Base-by-base conservation (phyloP, 2,329 filamentous ascomycete genomes). In the Onygenales sp. region DNA sequence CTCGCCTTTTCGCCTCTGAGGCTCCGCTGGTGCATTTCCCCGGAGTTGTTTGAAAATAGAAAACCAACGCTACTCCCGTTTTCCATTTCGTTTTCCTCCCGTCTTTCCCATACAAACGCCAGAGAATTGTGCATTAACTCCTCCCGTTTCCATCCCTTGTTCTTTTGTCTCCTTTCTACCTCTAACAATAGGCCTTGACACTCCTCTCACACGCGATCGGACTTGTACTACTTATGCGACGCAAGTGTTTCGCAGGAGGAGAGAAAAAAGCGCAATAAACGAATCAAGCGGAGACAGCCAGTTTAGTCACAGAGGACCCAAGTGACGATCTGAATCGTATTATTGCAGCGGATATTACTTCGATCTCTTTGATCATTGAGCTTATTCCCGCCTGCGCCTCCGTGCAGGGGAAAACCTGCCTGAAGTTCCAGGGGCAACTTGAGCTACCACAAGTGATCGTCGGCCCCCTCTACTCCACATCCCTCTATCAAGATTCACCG, bases 401-500 rank as follows among this genome's bases (percentile, higher is more conserved):
- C 49, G 14, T 39, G 41, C 49, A 51, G 49, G 49, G 49, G 41
- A 33, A 44, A 32, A 51, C 39, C 39, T 36, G 47, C 39, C 39
- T 42, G 31, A 27, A 43, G 27, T 43, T 41, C 50, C 41, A 46
- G 50, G 50, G 50, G 42, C 50, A 27, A 14, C 50, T 14, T 42
- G 43, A 52, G 43, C 53, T 52, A 52, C 51, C 53, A 14, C 48
- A 45, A 51, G 50, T 52, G 50, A 52, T 52, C 50, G 46, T 43
- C 46, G 36, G 21, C 48, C 21, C 39, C n/a, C 31, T 38, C 35
- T 51, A 48, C 50, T 43, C 52, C 48, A 51, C 55, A 64, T 65
- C 65, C 65, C 55, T 58, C 53, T 53, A 50, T 56, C 61, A 66
- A 41, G 47, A 17, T 49, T n/a, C 36, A 49, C 35, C 47, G 32